These are phyloP conservation scores for Hirsutella minnesotensis DNA, from an alignment of 2,329 filamentous ascomycete species.

Conservation along the genomic window DNA sequence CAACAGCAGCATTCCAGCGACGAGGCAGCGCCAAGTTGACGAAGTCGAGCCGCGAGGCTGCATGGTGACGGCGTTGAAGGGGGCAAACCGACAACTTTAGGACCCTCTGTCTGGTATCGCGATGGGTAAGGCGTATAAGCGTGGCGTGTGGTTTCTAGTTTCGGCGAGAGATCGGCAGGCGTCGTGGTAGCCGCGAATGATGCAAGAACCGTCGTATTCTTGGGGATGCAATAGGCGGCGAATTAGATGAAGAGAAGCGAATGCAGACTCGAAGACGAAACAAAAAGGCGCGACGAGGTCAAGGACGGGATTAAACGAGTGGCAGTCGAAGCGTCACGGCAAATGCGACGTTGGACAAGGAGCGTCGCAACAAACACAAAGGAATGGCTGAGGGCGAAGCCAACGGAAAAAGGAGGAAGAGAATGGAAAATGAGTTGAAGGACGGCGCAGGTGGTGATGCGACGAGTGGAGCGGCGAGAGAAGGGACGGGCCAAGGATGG, in stretches of 20 bases:
- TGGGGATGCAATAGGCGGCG: no score
- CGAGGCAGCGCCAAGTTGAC: constrained; percentile 1
- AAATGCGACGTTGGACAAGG: not conserved
- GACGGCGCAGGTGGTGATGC: no score
- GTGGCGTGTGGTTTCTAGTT: no score
- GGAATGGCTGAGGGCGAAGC: not conserved
- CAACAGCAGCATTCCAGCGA: constrained; percentile 3
- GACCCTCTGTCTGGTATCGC: not conserved
- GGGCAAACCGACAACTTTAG: not conserved
- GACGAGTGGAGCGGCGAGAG: not conserved
- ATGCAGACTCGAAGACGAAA: not conserved
- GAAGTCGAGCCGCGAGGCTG: not conserved
- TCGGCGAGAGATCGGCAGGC: no score
- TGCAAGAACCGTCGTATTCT: no score
- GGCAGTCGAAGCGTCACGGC: not conserved
- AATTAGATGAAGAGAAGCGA: not conserved
- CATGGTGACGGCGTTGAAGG: not conserved
- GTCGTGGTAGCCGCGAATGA: no score
- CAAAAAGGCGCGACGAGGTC: not conserved
- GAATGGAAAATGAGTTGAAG: not conserved
- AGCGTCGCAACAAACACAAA: no score
- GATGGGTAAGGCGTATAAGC: not conserved
- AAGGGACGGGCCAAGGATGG: not conserved
- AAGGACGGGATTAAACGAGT: not conserved
- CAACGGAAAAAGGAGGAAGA: not conserved